Percentiles rank a stretch among this genome's conserved stretches.
Evolutionary conservation across 2,329 filamentous ascomycete species (phyloP).

Genomic region (Monosporascus ibericus): DNA sequence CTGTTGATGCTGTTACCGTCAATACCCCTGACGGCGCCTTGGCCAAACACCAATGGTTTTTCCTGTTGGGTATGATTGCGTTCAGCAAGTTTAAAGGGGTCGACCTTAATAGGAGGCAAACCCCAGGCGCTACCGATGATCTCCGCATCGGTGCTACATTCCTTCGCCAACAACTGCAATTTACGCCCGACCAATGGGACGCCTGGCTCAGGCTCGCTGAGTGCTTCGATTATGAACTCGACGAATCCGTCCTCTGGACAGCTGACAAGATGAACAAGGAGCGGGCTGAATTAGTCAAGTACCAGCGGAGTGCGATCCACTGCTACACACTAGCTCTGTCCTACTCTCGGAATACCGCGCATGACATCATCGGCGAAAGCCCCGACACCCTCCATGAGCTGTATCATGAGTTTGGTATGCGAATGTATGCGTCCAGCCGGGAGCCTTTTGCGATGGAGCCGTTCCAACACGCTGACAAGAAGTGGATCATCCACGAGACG

Average conservation of each 20-base stretch:
- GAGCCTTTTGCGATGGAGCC: conserved; percentile 59
- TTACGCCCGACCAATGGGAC: conserved; percentile 77
- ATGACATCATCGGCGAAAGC: conserved; percentile 37
- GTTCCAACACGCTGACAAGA: conserved; percentile 50
- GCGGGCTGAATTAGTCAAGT: conserved; percentile 64
- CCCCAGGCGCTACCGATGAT: conserved; percentile 74
- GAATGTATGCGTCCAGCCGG: conserved; percentile 55
- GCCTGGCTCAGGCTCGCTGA: conserved; percentile 86
- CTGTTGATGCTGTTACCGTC: conserved; percentile 65
- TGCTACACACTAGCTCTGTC: conserved; percentile 62
- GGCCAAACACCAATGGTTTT: conserved; percentile 85
- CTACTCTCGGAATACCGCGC: conserved; percentile 41
- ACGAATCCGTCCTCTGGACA: conserved; percentile 82
- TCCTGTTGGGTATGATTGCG: conserved; percentile 80
- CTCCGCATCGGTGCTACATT: conserved; percentile 76
- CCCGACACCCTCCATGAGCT: conserved; percentile 49
- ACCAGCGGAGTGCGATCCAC: conserved; percentile 77
- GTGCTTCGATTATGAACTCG: conserved; percentile 80
- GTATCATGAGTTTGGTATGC: conserved; percentile 56
- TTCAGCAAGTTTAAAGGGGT: conserved; percentile 74
- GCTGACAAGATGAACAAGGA: conserved; percentile 88
- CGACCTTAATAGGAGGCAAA: conserved; percentile 68
- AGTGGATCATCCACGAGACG: conserved; percentile 47
- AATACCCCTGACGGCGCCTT: conserved; percentile 63
- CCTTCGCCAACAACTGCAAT: conserved; percentile 75